A percentile compares a stretch with the other conserved stretches of the same genome.
Evolutionary conservation across 2,329 filamentous ascomycete genomes (phyloP).

Genomic region (Coleophoma crateriformis): DNA sequence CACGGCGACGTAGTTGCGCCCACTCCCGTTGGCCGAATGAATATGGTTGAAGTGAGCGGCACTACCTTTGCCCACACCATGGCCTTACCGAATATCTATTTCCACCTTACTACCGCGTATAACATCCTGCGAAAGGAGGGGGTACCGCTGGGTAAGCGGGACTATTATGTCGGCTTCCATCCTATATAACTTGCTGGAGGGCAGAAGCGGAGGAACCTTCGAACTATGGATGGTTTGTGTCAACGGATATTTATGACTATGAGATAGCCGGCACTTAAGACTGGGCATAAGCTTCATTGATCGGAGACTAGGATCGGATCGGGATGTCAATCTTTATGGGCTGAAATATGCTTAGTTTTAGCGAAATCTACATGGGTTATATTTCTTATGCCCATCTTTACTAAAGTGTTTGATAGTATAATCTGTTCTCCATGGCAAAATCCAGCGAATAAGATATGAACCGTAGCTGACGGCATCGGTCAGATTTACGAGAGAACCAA

Average conservation of each 20-base stretch:
- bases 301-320: too few relatives aligned
- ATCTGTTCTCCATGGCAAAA: too few relatives aligned
- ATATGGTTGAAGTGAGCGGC: slow-evolving; percentile 5
- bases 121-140: slow-evolving; percentile 54
- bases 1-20: slow-evolving; percentile 8
- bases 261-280: not conserved
- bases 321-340: too few relatives aligned
- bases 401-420: too few relatives aligned
- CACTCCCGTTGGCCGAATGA: slow-evolving; percentile 11
- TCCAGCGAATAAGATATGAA: too few relatives aligned
- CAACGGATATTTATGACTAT: not conserved
- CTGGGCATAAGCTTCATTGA: too few relatives aligned
- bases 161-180: slow-evolving; percentile 32
- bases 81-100: slow-evolving; percentile 54
- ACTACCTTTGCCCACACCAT: slow-evolving; percentile 39
- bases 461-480: too few relatives aligned
- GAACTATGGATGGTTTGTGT: not conserved
- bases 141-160: slow-evolving; percentile 51
- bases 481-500: too few relatives aligned
- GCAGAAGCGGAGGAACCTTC: slow-evolving; percentile 3
- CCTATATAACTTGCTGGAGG: slow-evolving; percentile 5
- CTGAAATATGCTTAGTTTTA: too few relatives aligned
- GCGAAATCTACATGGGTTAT: too few relatives aligned
- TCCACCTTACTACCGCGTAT: slow-evolving; percentile 55
- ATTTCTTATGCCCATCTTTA: too few relatives aligned